Evolutionary conservation across 208 protist species (phyloP).

Genomic region (Dictyostelium gargantuum): DNA sequence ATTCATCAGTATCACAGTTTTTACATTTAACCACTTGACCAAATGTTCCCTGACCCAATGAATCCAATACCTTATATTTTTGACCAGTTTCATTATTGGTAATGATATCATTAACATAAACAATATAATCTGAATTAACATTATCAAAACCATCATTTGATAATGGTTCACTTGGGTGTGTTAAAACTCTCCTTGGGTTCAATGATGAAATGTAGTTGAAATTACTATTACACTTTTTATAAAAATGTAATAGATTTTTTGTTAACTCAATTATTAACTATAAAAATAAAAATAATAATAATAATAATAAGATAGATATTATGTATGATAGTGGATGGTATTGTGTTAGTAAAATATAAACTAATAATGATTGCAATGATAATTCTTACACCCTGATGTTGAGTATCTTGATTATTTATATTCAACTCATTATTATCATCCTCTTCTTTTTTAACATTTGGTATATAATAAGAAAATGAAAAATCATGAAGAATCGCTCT

Average conservation of each 20-base stretch:
- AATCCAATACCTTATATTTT: conserved; percentile 76
- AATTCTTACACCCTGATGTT: conserved; percentile 31
- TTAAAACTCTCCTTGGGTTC: conserved; percentile 58
- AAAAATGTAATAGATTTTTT: conserved; percentile 25
- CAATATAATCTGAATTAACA: conserved; percentile 82
- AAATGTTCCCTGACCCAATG: conserved; percentile 85
- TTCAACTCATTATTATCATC: background rate
- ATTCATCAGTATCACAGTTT: conserved; percentile 70
- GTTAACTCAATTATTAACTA: conserved; percentile 26
- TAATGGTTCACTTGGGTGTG: conserved; percentile 47
- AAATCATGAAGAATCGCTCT: conserved; percentile 1
- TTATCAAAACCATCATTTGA: conserved; percentile 82
- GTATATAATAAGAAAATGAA: background rate
- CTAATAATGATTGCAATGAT: background rate
- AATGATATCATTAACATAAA: conserved; percentile 78
- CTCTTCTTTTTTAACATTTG: background rate
- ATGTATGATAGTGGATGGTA: too few species aligned
- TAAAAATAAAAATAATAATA: background rate
- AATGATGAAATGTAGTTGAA: conserved; percentile 51
- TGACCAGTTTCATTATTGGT: conserved; percentile 8
- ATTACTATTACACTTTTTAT: conserved; percentile 45
- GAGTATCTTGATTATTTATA: background rate
- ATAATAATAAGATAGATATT: too few species aligned
- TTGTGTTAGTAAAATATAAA: background rate
- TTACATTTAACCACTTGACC: conserved; percentile 82